Conservation (phyloP, 1,139 yeast species). For the Yamadazyma jaroonii region DNA sequence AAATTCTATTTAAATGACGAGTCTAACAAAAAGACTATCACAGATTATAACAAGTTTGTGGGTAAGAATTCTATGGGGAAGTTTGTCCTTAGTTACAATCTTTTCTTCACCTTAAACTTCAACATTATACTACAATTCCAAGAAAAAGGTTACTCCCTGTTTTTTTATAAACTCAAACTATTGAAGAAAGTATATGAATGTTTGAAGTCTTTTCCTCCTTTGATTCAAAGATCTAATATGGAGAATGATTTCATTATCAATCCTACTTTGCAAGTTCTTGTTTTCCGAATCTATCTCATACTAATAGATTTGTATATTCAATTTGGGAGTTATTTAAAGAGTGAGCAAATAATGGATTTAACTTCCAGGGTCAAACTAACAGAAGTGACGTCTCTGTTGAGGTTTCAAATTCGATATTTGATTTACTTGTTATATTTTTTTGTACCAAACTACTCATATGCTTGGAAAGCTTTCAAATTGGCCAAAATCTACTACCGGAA, state of each 20-base stretch:
- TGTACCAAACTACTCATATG: conserved; percentile 2
- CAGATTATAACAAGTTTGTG: background rate
- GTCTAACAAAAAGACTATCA: background rate
- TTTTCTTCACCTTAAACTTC: background rate
- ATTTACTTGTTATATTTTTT: conserved; percentile 1
- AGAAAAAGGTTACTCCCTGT: background rate
- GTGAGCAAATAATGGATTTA: background rate
- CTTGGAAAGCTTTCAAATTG: conserved; percentile 5
- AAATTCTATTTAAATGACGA: too few relatives aligned
- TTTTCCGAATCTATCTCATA: background rate
- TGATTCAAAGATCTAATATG: background rate
- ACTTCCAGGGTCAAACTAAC: background rate
- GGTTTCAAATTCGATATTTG: background rate
- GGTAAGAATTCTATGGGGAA: background rate
- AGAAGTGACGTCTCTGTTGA: background rate
- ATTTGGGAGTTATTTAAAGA: background rate
- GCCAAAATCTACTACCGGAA: background rate
- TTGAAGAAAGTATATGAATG: background rate
- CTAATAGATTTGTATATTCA: background rate
- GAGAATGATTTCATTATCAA: background rate
- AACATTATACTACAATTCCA: background rate
- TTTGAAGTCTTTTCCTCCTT: background rate
- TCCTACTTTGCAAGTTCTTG: background rate
- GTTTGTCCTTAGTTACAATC: background rate
- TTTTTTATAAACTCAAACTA: background rate